A percentile compares a stretch with the other conserved stretches of the same genome.
These are phyloP conservation scores for Cladosporium sp. DNA, from an alignment of 2,329 filamentous ascomycete genomes.

Conservation along the genomic window DNA sequence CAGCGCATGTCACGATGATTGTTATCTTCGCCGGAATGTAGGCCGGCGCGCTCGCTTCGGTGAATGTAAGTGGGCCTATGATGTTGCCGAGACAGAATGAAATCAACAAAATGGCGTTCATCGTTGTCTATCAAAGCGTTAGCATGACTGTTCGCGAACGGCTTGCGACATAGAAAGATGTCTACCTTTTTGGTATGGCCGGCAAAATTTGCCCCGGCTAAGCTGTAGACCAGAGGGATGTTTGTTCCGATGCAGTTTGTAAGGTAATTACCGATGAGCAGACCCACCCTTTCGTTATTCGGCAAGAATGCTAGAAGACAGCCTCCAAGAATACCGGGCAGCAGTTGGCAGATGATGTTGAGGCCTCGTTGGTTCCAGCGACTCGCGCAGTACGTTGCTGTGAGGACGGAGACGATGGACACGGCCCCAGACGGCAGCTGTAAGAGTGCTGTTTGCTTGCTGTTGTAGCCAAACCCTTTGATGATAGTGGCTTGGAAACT, in stretches of 20 bases:
- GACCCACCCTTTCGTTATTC: conserved; percentile 32
- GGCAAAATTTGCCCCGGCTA: conserved; percentile 54
- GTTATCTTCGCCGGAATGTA: conserved; percentile 43
- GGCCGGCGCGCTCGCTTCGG: conserved; percentile 31
- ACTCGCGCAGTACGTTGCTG: conserved; percentile 26
- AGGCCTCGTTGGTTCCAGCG: conserved; percentile 27
- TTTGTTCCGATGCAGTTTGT: conserved; percentile 37
- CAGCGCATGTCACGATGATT: conserved; percentile 35
- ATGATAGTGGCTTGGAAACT: conserved; percentile 41
- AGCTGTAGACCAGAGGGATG: conserved; percentile 34
- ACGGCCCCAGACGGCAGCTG: conserved; percentile 58
- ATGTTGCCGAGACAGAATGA: conserved; percentile 34
- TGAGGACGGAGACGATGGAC: conserved; percentile 36
- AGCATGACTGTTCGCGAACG: background rate
- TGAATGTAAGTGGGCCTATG: conserved; percentile 37
- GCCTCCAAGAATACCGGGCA: conserved; percentile 28
- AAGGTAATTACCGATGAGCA: conserved; percentile 36
- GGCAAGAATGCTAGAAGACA: conserved; percentile 30
- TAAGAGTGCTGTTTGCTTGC: conserved; percentile 28
- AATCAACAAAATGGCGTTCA: conserved; percentile 30
- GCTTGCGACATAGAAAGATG: background rate
- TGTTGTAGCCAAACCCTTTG: conserved; percentile 28
- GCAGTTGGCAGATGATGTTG: conserved; percentile 24
- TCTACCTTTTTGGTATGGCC: conserved; percentile 66
- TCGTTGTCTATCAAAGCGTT: conserved; percentile 36